These are phyloP conservation scores for Wickerhamiella sergipiensis DNA, from an alignment of 805 yeast species.

Conservation along the genomic window DNA sequence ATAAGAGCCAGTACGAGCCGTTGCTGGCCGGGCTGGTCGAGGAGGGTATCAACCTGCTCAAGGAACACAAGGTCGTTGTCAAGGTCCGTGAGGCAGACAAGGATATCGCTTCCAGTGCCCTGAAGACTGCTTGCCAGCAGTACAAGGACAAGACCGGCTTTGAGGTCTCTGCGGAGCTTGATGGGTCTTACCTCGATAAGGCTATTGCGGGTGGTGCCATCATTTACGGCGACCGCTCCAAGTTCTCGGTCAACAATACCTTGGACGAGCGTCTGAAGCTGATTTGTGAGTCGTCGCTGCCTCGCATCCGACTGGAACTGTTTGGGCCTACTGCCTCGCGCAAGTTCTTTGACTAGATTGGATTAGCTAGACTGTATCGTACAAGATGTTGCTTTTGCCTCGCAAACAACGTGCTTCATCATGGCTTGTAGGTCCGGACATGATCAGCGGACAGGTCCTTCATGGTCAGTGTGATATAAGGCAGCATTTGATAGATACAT, in stretches of 20 bases:
- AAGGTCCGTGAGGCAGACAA: conserved; percentile 57
- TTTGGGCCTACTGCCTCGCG: conserved; percentile 62
- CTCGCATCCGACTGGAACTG: conserved; percentile 80
- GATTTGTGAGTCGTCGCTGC: conserved; percentile 72
- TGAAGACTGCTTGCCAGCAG: conserved; percentile 44
- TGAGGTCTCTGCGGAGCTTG: conserved; percentile 41
- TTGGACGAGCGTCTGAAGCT: conserved; percentile 85
- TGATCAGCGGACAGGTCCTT: no score
- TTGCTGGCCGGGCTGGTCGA: conserved; percentile 66
- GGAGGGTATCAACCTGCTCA: conserved; percentile 50
- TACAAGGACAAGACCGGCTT: conserved; percentile 51
- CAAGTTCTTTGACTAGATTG: conserved; percentile 67
- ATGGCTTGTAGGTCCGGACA: no score
- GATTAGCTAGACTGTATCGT: background rate
- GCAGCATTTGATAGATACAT: no score
- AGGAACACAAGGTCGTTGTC: conserved; percentile 56
- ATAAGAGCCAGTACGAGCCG: conserved; percentile 47
- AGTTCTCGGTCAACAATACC: conserved; percentile 83
- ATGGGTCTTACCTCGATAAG: conserved; percentile 40
- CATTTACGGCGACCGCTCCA: conserved; percentile 55
- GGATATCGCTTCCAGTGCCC: conserved; percentile 44
- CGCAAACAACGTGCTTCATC: background rate
- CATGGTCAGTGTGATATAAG: no score
- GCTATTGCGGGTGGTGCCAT: conserved; percentile 77
- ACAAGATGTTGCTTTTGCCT: background rate